Conservation (phyloP, 495 filamentous ascomycete species). For the Hypoxylon lienhwacheense region DNA sequence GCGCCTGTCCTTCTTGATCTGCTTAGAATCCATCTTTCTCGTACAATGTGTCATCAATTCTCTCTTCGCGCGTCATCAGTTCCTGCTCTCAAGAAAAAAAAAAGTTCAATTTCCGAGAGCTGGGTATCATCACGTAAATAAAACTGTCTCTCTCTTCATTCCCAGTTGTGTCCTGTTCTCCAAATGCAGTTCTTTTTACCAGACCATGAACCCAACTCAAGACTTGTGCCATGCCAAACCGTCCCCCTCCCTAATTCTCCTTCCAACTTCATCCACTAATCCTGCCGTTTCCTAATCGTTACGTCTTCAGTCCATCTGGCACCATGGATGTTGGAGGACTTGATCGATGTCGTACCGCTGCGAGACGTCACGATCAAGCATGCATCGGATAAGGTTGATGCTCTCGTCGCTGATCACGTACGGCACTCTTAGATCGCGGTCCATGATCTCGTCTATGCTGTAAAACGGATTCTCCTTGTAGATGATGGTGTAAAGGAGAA, state of each 20-base stretch:
- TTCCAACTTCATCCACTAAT: conserved; percentile 2
- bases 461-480: conserved; percentile 99
- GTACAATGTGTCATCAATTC: too few relatives aligned
- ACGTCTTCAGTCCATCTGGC: conserved; percentile 40
- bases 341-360: conserved; percentile 77
- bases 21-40: conserved; percentile 7
- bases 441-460: conserved; percentile 98
- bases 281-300: not conserved
- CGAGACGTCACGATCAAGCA: conserved; percentile 89
- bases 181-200: conserved; percentile 24
- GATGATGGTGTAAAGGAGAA: conserved; percentile 95
- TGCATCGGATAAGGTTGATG: conserved; percentile 83
- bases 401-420: conserved; percentile 89
- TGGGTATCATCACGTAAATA: conserved; percentile 30
- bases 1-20: not conserved
- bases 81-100: conserved; percentile 21
- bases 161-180: conserved; percentile 18
- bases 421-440: conserved; percentile 89
- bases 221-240: conserved; percentile 16
- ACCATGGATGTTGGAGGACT: conserved; percentile 87
- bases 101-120: conserved; percentile 21
- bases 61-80: conserved; percentile 3
- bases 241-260: not conserved
- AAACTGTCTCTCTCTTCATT: conserved; percentile 25
- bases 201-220: conserved; percentile 13